These are phyloP conservation scores for Helotiales sp. DNA, from an alignment of 2,329 filamentous ascomycete genomes.

Conservation along the genomic window DNA sequence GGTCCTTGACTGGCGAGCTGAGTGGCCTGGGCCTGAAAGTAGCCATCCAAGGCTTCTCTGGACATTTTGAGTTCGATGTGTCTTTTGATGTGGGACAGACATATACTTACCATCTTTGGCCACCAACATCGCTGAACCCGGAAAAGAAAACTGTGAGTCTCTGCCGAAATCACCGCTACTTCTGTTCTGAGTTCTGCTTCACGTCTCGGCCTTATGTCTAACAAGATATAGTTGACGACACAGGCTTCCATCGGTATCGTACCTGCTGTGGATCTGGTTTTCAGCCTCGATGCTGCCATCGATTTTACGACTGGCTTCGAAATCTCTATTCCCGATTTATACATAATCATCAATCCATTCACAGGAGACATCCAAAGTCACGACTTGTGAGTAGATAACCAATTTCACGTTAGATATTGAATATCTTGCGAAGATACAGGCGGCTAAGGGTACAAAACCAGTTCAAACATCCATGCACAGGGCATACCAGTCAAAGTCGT, in stretches of 20 bases:
- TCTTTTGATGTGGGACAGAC: conserved; percentile 10
- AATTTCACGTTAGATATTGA: not conserved
- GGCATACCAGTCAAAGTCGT: conserved; percentile 11
- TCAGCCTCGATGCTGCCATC: conserved; percentile 8
- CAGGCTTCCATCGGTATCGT: conserved; percentile 9
- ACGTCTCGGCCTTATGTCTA: too few relatives aligned
- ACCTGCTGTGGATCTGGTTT: conserved; percentile 6
- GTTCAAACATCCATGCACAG: conserved; percentile 4
- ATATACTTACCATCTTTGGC: conserved; percentile 9
- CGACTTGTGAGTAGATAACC: conserved; percentile 12
- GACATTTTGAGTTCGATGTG: conserved; percentile 20
- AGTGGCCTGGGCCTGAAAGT: conserved; percentile 9
- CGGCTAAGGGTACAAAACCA: not conserved
- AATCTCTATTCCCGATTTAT: conserved; percentile 9
- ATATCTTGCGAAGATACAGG: not conserved
- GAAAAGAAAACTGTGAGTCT: not conserved
- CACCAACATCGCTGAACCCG: not conserved
- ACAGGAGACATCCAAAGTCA: conserved; percentile 9
- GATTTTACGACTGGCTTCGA: conserved; percentile 18
- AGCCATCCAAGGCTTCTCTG: conserved; percentile 10
- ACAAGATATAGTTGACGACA: not conserved
- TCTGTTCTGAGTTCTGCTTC: not conserved
- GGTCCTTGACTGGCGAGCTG: conserved; percentile 2
- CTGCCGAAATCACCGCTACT: not conserved
- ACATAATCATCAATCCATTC: conserved; percentile 12